Percentiles rank a stretch among this genome's conserved stretches.
phyloP scores from a whole-genome alignment of 768 basidiomycete genomes.

The Fomitopsis pulvina region DNA sequence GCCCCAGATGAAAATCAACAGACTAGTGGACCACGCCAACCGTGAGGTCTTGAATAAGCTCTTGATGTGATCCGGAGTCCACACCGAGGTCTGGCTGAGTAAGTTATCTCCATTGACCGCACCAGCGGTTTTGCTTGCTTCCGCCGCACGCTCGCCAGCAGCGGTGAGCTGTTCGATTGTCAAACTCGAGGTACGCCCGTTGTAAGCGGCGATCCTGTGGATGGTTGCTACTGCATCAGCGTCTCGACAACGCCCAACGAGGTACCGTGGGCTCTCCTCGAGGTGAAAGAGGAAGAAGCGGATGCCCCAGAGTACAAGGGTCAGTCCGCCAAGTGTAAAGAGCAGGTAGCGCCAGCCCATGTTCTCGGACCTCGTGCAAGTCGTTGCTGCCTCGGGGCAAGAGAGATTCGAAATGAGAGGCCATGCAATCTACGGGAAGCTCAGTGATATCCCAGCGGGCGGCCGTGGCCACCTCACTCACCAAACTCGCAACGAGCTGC shows the following conservation, averaged over 20 bases:
- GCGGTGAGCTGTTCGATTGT: slow-evolving; percentile 38
- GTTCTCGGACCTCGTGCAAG: slow-evolving; percentile 39
- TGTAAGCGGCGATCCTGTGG: slow-evolving; percentile 43
- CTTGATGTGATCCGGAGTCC: slow-evolving; percentile 40
- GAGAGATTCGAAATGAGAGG: slow-evolving; percentile 51
- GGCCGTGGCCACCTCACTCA: slow-evolving; percentile 14
- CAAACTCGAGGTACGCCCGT: slow-evolving; percentile 35
- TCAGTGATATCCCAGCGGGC: not conserved
- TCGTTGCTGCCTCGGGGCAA: slow-evolving; percentile 28
- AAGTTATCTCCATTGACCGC: slow-evolving; percentile 7
- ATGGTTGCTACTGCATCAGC: slow-evolving; percentile 43
- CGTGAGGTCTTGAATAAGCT: slow-evolving; percentile 57
- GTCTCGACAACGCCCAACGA: slow-evolving; percentile 47
- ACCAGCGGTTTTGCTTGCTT: slow-evolving; percentile 7
- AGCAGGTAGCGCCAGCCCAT: slow-evolving; percentile 64
- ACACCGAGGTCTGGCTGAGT: slow-evolving; percentile 36
- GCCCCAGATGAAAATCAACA: slow-evolving; percentile 46
- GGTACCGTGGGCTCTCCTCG: slow-evolving; percentile 52
- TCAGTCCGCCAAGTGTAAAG: slow-evolving; percentile 45
- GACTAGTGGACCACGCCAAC: slow-evolving; percentile 58
- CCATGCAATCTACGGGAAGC: slow-evolving; percentile 42
- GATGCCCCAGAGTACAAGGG: slow-evolving; percentile 43
- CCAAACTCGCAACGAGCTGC: slow-evolving; percentile 43
- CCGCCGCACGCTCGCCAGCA: slow-evolving; percentile 22
- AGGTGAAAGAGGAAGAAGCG: slow-evolving; percentile 49